Evolutionary conservation across 2,329 filamentous ascomycete genomes (phyloP).

Genomic region (Lithohypha guttulata): DNA sequence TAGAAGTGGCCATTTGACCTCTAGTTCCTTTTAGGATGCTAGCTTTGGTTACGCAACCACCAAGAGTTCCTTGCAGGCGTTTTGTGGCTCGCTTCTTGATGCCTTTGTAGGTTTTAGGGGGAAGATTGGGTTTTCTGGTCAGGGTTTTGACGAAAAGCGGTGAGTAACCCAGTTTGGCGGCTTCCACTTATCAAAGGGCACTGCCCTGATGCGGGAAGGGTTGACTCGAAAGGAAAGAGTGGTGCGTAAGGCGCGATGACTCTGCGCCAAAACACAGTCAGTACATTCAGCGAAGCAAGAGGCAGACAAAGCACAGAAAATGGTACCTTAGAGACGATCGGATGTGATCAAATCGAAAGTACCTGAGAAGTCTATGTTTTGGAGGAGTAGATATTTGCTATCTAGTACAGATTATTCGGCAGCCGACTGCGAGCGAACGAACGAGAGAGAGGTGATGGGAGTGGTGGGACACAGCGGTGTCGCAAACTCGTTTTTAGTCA

Average conservation of each 20-base stretch:
- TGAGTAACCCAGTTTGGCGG: constrained; percentile 57
- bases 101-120: constrained; percentile 32
- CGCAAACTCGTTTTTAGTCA: constrained; percentile 21
- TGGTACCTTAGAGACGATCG: constrained; percentile 9
- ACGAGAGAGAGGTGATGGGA: constrained; percentile 14
- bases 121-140: constrained; percentile 38
- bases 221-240: neutral
- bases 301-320: no score
- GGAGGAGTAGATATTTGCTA: no score
- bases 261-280: constrained; percentile 5
- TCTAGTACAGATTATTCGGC: constrained; percentile 13
- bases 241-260: neutral
- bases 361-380: constrained; percentile 9
- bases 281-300: no score
- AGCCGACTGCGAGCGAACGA: constrained; percentile 12
- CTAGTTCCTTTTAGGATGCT: constrained; percentile 23
- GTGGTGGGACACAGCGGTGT: constrained; percentile 25
- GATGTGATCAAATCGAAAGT: constrained; percentile 6
- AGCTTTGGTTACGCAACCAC: constrained; percentile 22
- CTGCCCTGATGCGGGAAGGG: constrained; percentile 5
- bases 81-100: constrained; percentile 34
- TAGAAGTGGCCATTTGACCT: constrained; percentile 23
- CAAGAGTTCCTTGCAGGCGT: constrained; percentile 21
- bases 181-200: constrained; percentile 16
- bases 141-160: constrained; percentile 55